These are phyloP conservation scores for Filobasidium wieringae DNA, from an alignment of 768 basidiomycete genomes.

Conservation along the genomic window DNA sequence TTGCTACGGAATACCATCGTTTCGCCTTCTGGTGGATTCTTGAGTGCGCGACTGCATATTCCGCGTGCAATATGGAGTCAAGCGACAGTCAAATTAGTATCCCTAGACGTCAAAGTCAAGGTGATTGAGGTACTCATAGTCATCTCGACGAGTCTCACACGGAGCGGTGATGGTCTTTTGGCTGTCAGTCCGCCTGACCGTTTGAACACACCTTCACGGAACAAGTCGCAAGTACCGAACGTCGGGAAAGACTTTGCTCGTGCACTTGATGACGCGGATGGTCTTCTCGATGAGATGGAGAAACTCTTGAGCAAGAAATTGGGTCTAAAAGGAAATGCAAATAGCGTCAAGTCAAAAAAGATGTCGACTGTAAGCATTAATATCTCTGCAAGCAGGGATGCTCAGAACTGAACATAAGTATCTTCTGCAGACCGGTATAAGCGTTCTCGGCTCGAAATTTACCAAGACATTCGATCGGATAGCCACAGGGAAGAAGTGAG, in stretches of 20 bases:
- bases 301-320: conserved; percentile 13
- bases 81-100: conserved; percentile 9
- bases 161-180: not conserved
- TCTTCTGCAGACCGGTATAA: conserved; percentile 5
- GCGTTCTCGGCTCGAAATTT: conserved; percentile 11
- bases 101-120: conserved; percentile 15
- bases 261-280: conserved; percentile 14
- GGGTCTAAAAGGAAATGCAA: not conserved
- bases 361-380: conserved; percentile 1
- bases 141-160: not conserved
- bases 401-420: no score
- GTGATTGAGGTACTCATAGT: conserved; percentile 12
- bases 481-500: conserved; percentile 13
- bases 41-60: conserved; percentile 10
- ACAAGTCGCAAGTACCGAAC: not conserved
- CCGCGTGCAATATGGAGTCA: conserved; percentile 13
- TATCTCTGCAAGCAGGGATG: not conserved
- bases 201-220: not conserved
- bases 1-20: conserved; percentile 9
- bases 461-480: conserved; percentile 15
- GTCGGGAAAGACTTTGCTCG: not conserved
- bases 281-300: conserved; percentile 10
- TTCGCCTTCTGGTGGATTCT: conserved; percentile 11
- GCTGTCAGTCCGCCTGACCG: not conserved
- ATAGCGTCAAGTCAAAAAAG: conserved; percentile 11